phyloP scores from a whole-genome alignment of 2,329 filamentous ascomycete species.

The Xylariales sp. region DNA sequence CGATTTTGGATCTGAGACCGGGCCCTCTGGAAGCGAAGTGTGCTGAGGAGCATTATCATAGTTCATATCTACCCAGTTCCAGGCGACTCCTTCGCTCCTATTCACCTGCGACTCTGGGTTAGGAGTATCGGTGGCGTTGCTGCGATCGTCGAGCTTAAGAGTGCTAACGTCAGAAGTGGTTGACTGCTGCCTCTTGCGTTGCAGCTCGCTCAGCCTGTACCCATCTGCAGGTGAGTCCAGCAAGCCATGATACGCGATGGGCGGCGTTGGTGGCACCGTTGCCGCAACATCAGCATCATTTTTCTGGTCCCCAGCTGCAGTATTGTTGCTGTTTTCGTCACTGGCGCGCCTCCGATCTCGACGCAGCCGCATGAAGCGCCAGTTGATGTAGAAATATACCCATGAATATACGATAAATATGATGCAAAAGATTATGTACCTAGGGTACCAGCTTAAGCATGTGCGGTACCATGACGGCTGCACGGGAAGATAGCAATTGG shows the following conservation, averaged over 20 bases:
- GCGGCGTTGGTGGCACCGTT: slow-evolving; percentile 17
- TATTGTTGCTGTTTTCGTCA: slow-evolving; percentile 11
- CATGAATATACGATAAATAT: slow-evolving; percentile 63
- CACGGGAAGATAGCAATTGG: slow-evolving; percentile 62
- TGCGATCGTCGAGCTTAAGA: slow-evolving; percentile 13
- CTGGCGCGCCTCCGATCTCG: slow-evolving; percentile 21
- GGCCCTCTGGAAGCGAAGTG: slow-evolving; percentile 1
- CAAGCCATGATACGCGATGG: slow-evolving; percentile 18
- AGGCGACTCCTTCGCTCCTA: slow-evolving; percentile 12
- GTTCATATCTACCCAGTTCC: slow-evolving; percentile 19
- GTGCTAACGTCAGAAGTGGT: slow-evolving; percentile 21
- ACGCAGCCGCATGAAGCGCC: slow-evolving; percentile 36
- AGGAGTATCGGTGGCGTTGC: slow-evolving; percentile 9
- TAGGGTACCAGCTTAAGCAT: slow-evolving; percentile 67
- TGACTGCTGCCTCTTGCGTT: slow-evolving; percentile 18
- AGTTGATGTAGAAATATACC: slow-evolving; percentile 65
- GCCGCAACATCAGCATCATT: slow-evolving; percentile 8
- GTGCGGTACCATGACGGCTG: slow-evolving; percentile 65
- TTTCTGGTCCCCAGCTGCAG: slow-evolving; percentile 7
- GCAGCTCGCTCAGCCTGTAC: slow-evolving; percentile 10
- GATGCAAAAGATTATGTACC: slow-evolving; percentile 62
- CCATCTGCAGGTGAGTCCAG: slow-evolving; percentile 11
- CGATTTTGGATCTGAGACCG: neutral
- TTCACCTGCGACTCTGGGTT: slow-evolving; percentile 3
- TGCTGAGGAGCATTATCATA: slow-evolving; percentile 8